phyloP scores from a whole-genome alignment of 345 rosid genomes.

The Raphanus raphanistrum region DNA sequence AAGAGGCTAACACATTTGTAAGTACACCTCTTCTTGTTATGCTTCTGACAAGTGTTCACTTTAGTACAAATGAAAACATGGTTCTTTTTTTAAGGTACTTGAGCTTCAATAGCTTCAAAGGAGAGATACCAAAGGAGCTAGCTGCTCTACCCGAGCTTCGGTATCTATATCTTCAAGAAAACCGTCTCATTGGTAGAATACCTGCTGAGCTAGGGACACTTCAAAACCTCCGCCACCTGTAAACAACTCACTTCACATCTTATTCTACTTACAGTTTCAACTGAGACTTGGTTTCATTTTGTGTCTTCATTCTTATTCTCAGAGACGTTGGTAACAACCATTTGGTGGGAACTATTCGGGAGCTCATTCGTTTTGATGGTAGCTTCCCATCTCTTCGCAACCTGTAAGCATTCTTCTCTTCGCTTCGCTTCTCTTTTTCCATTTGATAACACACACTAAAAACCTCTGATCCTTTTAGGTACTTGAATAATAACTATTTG shows the following conservation, averaged over 20 bases:
- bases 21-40: conserved; percentile 31
- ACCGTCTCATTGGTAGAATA: conserved; percentile 80
- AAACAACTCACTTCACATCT: conserved; percentile 23
- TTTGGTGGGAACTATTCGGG: conserved; percentile 89
- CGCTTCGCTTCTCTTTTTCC: background rate
- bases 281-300: background rate
- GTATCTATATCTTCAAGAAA: conserved; percentile 87
- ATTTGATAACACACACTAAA: background rate
- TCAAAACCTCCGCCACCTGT: conserved; percentile 66
- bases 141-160: conserved; percentile 89
- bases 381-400: conserved; percentile 85
- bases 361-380: conserved; percentile 84
- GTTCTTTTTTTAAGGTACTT: conserved; percentile 45
- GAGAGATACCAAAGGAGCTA: conserved; percentile 87
- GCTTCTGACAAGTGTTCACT: background rate
- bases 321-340: conserved; percentile 96
- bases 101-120: conserved; percentile 95
- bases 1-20: conserved; percentile 89
- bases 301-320: background rate
- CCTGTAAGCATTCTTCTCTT: conserved; percentile 56
- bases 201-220: conserved; percentile 79
- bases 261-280: background rate
- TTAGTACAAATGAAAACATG: background rate
- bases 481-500: conserved; percentile 82
- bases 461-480: conserved; percentile 44